Conservation (phyloP, 441 rosid species). For the Iberis amara region DNA sequence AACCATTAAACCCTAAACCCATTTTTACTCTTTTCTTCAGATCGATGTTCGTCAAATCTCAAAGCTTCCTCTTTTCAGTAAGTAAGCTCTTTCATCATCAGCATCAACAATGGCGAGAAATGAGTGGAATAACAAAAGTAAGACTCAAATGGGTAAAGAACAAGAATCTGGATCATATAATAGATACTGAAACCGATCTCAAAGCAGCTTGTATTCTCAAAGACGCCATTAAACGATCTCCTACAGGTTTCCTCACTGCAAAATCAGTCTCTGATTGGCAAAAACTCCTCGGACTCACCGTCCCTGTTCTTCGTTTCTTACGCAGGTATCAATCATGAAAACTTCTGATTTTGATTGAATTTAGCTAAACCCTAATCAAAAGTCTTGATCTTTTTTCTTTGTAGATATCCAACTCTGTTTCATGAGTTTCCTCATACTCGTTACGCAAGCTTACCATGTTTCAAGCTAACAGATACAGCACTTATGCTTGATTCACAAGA, state of each 20-base stretch:
- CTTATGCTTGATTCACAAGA: slow-evolving; percentile 73
- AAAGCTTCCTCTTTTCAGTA: slow-evolving; percentile 27
- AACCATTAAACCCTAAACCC: slow-evolving; percentile 18
- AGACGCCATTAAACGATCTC: slow-evolving; percentile 83
- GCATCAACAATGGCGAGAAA: slow-evolving; percentile 46
- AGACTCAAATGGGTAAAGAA: slow-evolving; percentile 93
- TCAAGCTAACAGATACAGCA: slow-evolving; percentile 76
- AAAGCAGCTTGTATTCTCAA: slow-evolving; percentile 87
- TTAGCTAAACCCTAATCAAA: too few species aligned
- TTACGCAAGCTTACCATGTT: slow-evolving; percentile 79
- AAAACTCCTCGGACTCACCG: slow-evolving; percentile 86
- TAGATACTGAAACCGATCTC: slow-evolving; percentile 80
- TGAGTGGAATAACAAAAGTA: slow-evolving; percentile 54
- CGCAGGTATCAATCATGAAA: slow-evolving; percentile 51
- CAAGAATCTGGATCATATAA: slow-evolving; percentile 72
- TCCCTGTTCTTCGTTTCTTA: slow-evolving; percentile 84
- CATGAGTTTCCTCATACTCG: slow-evolving; percentile 82
- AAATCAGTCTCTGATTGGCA: slow-evolving; percentile 88
- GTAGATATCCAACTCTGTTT: slow-evolving; percentile 87
- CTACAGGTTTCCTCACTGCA: slow-evolving; percentile 82
- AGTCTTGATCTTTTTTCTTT: background rate
- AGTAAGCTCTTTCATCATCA: slow-evolving; percentile 32
- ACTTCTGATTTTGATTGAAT: background rate
- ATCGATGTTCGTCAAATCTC: slow-evolving; percentile 36
- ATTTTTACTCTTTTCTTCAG: background rate